phyloP scores from a whole-genome alignment of 2,329 filamentous ascomycete genomes.

The Lachnellula arida region DNA sequence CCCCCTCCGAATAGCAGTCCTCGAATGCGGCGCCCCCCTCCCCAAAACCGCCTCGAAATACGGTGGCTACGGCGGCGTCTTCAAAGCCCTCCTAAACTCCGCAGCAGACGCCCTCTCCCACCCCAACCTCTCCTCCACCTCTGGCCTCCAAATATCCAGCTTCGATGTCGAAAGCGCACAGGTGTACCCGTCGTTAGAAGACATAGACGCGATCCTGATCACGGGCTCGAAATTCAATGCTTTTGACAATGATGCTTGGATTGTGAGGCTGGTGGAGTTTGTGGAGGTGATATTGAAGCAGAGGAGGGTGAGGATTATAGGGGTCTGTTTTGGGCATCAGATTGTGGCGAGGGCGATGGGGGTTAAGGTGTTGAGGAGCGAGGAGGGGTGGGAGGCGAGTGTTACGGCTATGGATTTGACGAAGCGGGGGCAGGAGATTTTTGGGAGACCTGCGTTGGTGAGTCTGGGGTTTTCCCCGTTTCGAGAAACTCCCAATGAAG shows the following conservation, averaged over 20 bases:
- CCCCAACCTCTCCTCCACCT: slow-evolving; percentile 37
- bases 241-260: slow-evolving; percentile 73
- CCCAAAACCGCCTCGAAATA: slow-evolving; percentile 59
- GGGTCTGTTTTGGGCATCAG: slow-evolving; percentile 85
- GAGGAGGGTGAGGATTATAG: slow-evolving; percentile 64
- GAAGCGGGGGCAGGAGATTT: slow-evolving; percentile 64
- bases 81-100: slow-evolving; percentile 53
- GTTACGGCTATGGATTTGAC: slow-evolving; percentile 67
- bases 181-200: slow-evolving; percentile 67
- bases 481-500: not conserved
- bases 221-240: slow-evolving; percentile 72
- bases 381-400: slow-evolving; percentile 75
- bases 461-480: slow-evolving; percentile 10
- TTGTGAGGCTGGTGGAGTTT: slow-evolving; percentile 67
- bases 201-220: slow-evolving; percentile 78
- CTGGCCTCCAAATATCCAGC: slow-evolving; percentile 36
- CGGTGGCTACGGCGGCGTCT: slow-evolving; percentile 68
- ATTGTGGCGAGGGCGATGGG: slow-evolving; percentile 72
- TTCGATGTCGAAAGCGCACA: slow-evolving; percentile 45
- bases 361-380: slow-evolving; percentile 59
- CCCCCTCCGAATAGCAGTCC: slow-evolving; percentile 59
- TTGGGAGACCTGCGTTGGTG: slow-evolving; percentile 58
- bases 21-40: slow-evolving; percentile 81
- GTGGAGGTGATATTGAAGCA: slow-evolving; percentile 54
- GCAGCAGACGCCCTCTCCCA: slow-evolving; percentile 45